phyloP scores from a whole-genome alignment of 1,139 yeast species.

The Protomyces lactucae-debilis region DNA sequence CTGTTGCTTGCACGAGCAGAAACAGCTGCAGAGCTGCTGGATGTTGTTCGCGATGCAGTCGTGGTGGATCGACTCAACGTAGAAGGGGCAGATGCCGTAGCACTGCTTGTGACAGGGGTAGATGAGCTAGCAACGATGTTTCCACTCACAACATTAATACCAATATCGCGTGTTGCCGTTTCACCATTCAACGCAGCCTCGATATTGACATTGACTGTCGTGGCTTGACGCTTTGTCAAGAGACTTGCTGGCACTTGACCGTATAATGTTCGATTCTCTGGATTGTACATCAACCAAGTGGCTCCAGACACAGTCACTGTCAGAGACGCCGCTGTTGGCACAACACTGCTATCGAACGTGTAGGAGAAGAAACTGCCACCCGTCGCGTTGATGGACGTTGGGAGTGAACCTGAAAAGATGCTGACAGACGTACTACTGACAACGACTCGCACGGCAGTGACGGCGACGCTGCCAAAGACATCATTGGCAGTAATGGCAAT shows the following conservation, averaged over 20 bases:
- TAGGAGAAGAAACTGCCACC: constrained; percentile 53
- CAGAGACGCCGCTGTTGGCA: constrained; percentile 48
- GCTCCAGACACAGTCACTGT: constrained; percentile 41
- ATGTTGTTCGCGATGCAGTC: constrained; percentile 36
- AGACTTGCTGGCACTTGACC: constrained; percentile 58
- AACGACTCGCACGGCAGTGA: constrained; percentile 30
- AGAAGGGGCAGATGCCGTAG: constrained; percentile 32
- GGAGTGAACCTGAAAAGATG: constrained; percentile 19
- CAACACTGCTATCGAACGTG: constrained; percentile 43
- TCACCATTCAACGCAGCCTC: constrained; percentile 29
- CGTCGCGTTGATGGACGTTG: constrained; percentile 54
- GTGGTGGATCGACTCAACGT: constrained; percentile 30
- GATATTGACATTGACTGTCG: constrained; percentile 31
- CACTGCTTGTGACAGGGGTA: constrained; percentile 29
- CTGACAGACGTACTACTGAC: constrained; percentile 43
- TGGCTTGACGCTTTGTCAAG: constrained; percentile 13
- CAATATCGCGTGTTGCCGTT: constrained; percentile 27
- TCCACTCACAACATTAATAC: constrained; percentile 20
- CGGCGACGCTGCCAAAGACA: constrained; percentile 31
- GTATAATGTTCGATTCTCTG: constrained; percentile 56
- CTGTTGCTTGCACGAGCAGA: not conserved
- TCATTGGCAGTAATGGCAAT: constrained; percentile 31
- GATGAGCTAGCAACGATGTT: constrained; percentile 31
- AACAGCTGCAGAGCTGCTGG: constrained; percentile 39
- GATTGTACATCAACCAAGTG: constrained; percentile 62